These are phyloP conservation scores for Aspergillus affinis DNA, from an alignment of 495 filamentous ascomycete species.

Conservation along the genomic window DNA sequence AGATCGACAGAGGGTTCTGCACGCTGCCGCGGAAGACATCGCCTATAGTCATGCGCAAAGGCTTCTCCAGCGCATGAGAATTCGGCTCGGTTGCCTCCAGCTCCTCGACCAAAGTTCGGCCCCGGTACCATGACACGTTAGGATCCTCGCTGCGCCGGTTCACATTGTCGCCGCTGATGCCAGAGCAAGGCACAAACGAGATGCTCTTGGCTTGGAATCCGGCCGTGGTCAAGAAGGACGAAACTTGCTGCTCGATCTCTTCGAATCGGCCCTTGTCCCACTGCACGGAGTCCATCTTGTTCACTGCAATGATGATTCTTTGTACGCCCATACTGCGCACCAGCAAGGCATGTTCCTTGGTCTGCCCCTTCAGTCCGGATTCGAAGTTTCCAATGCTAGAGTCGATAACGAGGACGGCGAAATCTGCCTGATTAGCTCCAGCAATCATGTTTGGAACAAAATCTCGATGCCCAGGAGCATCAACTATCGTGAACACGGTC, in stretches of 20 bases:
- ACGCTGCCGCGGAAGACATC: constrained; percentile 80
- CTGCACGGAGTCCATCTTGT: constrained; percentile 83
- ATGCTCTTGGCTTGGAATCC: constrained; percentile 80
- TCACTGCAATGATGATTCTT: constrained; percentile 83
- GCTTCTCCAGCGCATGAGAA: constrained; percentile 69
- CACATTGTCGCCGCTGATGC: constrained; percentile 85
- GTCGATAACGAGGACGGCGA: constrained; percentile 93
- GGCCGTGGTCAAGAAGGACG: constrained; percentile 75
- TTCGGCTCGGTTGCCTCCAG: constrained; percentile 77
- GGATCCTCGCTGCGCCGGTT: constrained; percentile 56
- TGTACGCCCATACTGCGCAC: constrained; percentile 91
- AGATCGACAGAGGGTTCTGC: constrained; percentile 72
- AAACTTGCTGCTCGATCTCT: constrained; percentile 81
- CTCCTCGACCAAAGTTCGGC: constrained; percentile 75
- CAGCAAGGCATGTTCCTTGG: constrained; percentile 87
- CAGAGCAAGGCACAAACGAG: constrained; percentile 84
- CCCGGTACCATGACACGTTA: constrained; percentile 72
- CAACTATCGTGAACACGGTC: constrained; percentile 88
- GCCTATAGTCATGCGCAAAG: constrained; percentile 78
- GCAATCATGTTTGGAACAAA: constrained; percentile 99
- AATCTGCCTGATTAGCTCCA: constrained; percentile 92
- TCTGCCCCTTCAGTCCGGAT: constrained; percentile 89
- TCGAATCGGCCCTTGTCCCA: constrained; percentile 82
- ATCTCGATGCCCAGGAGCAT: constrained; percentile 91
- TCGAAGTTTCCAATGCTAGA: constrained; percentile 86